Evolutionary conservation across 179 eudicot species (phyloP).

Genomic region (Actinidia chinensis): DNA sequence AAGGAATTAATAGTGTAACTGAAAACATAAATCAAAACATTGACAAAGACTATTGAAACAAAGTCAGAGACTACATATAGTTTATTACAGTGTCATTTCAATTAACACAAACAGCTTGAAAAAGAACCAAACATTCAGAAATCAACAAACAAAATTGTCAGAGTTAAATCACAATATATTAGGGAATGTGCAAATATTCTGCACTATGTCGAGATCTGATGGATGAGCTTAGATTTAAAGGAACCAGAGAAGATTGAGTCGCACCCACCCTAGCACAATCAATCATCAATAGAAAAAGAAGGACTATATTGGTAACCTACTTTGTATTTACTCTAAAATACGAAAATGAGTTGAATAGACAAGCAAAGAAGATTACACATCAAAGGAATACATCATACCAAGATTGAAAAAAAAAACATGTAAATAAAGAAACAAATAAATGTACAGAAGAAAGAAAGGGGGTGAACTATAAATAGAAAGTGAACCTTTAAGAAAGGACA

Average conservation of each 20-base stretch:
- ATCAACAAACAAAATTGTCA: neutral
- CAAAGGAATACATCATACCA: too few species aligned
- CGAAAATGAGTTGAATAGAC: too few species aligned
- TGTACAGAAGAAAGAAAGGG: too few species aligned
- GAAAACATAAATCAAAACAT: neutral
- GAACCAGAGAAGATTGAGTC: conserved; percentile 7
- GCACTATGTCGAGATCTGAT: neutral
- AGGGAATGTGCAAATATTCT: neutral
- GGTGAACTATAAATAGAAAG: too few species aligned
- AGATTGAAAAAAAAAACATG: too few species aligned
- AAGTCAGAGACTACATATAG: neutral
- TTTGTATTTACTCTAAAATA: too few species aligned
- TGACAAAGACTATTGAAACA: neutral
- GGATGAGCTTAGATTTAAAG: neutral
- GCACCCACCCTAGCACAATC: neutral
- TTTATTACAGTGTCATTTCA: too few species aligned
- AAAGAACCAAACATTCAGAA: neutral
- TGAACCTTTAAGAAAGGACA: neutral
- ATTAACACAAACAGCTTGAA: too few species aligned
- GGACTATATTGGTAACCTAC: too few species aligned
- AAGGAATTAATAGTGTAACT: neutral
- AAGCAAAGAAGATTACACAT: too few species aligned
- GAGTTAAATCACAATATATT: neutral
- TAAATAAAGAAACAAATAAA: too few species aligned
- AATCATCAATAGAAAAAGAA: too few species aligned